phyloP scores from a whole-genome alignment of 129 eudicot species.

The Logfia minima region DNA sequence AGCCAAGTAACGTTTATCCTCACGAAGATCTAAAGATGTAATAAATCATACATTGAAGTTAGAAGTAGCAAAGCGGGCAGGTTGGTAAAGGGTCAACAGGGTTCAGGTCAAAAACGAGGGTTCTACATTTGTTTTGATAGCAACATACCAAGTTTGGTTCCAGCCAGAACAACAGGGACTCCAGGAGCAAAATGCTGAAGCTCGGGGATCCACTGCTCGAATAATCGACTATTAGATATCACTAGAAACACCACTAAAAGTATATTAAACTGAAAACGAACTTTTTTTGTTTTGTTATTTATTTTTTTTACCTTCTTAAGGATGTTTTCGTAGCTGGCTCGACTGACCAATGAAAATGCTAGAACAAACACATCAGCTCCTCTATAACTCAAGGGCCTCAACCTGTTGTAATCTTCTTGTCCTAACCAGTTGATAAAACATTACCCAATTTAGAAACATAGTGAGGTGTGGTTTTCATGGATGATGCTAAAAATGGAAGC shows the following conservation, averaged over 20 bases:
- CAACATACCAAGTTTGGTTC: conserved; percentile 87
- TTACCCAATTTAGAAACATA: conserved; percentile 17
- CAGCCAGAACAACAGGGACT: conserved; percentile 79
- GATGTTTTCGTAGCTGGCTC: conserved; percentile 92
- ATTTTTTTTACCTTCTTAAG: conserved; percentile 63
- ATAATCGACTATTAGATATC: conserved; percentile 32
- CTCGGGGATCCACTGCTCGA: conserved; percentile 91
- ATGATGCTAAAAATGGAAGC: neutral
- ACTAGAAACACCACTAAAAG: conserved; percentile 17
- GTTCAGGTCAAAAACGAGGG: neutral
- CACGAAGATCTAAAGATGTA: conserved; percentile 74
- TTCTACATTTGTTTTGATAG: conserved; percentile 1
- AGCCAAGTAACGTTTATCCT: conserved; percentile 90
- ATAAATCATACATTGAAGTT: conserved; percentile 13
- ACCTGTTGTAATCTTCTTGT: conserved; percentile 89
- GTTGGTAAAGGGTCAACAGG: neutral
- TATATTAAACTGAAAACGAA: neutral
- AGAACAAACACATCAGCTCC: conserved; percentile 87
- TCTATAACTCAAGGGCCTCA: conserved; percentile 90
- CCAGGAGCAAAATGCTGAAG: conserved; percentile 96
- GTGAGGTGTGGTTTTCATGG: neutral
- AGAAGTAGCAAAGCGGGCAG: neutral
- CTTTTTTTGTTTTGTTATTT: neutral
- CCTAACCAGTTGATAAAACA: conserved; percentile 40
- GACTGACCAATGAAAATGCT: conserved; percentile 90